These are phyloP conservation scores for Apophysomyces ossiformis DNA, from an alignment of 371 early-diverging fungal genomes.

Conservation along the genomic window DNA sequence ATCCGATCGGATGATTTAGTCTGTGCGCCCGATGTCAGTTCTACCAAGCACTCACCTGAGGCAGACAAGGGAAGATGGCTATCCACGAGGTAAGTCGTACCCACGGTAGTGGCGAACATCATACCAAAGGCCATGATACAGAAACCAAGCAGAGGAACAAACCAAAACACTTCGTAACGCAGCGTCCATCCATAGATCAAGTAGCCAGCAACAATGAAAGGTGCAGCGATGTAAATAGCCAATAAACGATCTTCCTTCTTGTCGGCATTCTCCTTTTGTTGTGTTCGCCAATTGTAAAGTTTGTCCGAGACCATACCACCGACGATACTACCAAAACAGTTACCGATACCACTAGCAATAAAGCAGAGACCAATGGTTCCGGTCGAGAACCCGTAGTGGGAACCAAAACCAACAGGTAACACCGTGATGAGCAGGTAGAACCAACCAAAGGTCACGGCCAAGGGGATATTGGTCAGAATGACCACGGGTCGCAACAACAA, in stretches of 20 bases:
- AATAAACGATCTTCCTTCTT: constrained; percentile 24
- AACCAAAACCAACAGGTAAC: constrained; percentile 42
- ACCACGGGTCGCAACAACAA: constrained; percentile 30
- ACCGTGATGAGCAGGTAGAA: constrained; percentile 56
- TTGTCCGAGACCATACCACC: constrained; percentile 46
- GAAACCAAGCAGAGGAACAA: constrained; percentile 33
- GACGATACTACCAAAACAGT: constrained; percentile 41
- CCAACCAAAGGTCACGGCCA: constrained; percentile 48
- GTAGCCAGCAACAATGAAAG: constrained; percentile 28
- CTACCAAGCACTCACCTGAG: constrained; percentile 29
- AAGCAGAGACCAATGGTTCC: constrained; percentile 54
- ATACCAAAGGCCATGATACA: constrained; percentile 27
- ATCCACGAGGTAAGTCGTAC: constrained; percentile 39
- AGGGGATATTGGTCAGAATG: constrained; percentile 27
- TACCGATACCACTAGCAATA: constrained; percentile 57
- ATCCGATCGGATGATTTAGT: too few species aligned
- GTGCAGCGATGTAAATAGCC: constrained; percentile 32
- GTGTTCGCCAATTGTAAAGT: constrained; percentile 25
- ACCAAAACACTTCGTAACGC: constrained; percentile 27
- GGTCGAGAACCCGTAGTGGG: constrained; percentile 47
- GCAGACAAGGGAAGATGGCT: constrained; percentile 34
- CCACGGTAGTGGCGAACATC: constrained; percentile 42
- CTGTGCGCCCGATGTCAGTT: too few species aligned
- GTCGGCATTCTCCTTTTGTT: background rate
- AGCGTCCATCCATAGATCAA: constrained; percentile 48